Conservation (phyloP, 306 rosid species). For the Lathyrus sativus region DNA sequence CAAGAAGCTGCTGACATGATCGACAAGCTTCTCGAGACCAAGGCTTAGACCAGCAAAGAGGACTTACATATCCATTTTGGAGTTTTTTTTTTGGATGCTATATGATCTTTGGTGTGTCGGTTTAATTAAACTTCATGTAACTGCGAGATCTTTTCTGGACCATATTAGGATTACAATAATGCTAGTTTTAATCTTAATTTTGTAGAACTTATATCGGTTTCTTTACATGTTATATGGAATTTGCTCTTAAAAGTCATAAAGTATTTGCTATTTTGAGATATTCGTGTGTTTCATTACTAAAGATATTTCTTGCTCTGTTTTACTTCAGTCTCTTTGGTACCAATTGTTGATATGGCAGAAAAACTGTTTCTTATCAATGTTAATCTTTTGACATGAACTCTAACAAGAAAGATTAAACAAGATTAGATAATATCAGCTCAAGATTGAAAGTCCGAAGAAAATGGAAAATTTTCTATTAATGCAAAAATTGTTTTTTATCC, state of each 20-base stretch:
- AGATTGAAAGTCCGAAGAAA: too few species aligned
- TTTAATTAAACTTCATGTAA: constrained; percentile 36
- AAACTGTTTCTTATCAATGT: too few species aligned
- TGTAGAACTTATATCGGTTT: constrained; percentile 21
- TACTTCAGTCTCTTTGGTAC: too few species aligned
- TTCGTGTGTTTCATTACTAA: not conserved
- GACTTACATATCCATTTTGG: constrained; percentile 20
- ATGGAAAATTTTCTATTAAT: too few species aligned
- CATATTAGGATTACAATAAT: constrained; percentile 19
- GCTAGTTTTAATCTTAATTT: constrained; percentile 25
- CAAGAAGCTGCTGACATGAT: constrained; percentile 96
- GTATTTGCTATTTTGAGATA: constrained; percentile 15
- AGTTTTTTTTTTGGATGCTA: constrained; percentile 27
- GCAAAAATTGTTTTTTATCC: too few species aligned
- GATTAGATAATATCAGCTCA: too few species aligned
- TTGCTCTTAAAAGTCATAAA: not conserved
- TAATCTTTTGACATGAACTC: too few species aligned
- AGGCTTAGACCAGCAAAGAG: constrained; percentile 43
- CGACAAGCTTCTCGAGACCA: constrained; percentile 61
- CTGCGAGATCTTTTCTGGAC: constrained; percentile 32
- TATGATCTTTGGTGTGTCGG: constrained; percentile 16
- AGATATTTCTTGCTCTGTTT: not conserved
- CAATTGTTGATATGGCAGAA: too few species aligned
- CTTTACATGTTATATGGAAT: not conserved
- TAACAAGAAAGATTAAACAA: too few species aligned